Base-by-base conservation (phyloP, 768 basidiomycete species). In the Lactifluus rugatus region DNA sequence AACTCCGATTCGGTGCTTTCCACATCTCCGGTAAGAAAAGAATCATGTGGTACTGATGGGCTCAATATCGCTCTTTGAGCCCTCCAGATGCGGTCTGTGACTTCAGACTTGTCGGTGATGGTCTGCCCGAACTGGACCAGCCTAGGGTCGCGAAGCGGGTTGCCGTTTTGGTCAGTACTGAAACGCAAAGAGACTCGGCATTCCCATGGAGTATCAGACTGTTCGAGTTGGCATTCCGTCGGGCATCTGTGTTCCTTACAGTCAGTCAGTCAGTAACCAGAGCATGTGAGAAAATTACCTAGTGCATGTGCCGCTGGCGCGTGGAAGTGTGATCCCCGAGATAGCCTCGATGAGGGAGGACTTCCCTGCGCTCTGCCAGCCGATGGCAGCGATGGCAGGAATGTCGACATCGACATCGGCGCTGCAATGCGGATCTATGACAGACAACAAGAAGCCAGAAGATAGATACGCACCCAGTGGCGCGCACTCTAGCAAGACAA, bases 311-410 rank as follows among this genome's bases (percentile, higher is more conserved):
- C 87, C 87, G 25, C 81, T 74, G 0, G 83, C 84, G 2, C 85
- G 78, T 14, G 87, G 87, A 0, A 89, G 71, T 0, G 78, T 84
- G 11, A 89, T 80, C 0, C 86, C 84, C 0, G 85, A 85, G 37
- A 89, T 87, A 0, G 84, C 78, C 65, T 89, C 87, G 11, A 89
- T 88, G 1, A 89, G 74, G 0, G 87, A 89, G 0, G 85, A 87
- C 64, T 89, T 89, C 0, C 87, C 87, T 0, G 84, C 85, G 41
- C 82, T 85, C 62, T 89, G 87, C 1, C 74, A 78, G 0, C 87
- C 87, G 10, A 87, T 78, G 37, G 87, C 87, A 0, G 81, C 84
- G 26, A 89, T 87, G 60, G 81, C 78, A 0, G 87, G 87, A 0
- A 89, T 70, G 64, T 87, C 84, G 10, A 90, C 78, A 52, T 88